Base-by-base conservation (phyloP, 768 basidiomycete genomes). In the Strobilomyces echinocephalus region DNA sequence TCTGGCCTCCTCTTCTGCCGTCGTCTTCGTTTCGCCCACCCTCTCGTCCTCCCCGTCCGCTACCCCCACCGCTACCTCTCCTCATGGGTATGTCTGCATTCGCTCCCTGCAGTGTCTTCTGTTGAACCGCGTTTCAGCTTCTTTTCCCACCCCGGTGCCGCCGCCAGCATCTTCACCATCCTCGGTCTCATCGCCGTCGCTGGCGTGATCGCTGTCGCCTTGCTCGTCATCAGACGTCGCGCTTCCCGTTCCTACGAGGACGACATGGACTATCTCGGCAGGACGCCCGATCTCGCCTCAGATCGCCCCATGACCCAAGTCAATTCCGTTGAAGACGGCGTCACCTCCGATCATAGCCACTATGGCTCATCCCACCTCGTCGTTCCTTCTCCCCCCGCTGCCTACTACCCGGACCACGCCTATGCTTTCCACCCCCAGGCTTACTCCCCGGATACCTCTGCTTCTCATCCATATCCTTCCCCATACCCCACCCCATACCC, bases 81-180 rank as follows among this genome's bases (percentile, higher is more conserved):
- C 24, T 24, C 24, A 24, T 24, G 47, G 64, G 65, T 71, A 50
- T 21, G 63, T 55, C 18, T 11, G 4, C 39, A 12, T 1, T 1
- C 35, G 16, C 15, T 28, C 12, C 4, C 0, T 7, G 4, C 28
- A 24, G 24, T 10, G 14, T 3, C 38, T 2, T 5, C 14, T 4
- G 3, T 30, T 57, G 40, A 59, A 1, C 33, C 35, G 28, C 24
- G 1, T 40, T 18, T 21, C 49, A 79, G 79, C 53, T 80, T 80
- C 71, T 73, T 78, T 58, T 57, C 69, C 43, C 73, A 77, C 57
- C 76, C 72, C 47, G 74, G 70, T 34, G 79, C 76, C 0, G 75
- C 79, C 18, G 79, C 74, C 0, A 76, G 72, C 38, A 74, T 72
- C 0, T 80, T 79, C 54, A 68, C 73, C 38, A 66, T 72, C 52